These are phyloP conservation scores for Lodderomyces elongisporus DNA, from an alignment of 1,139 yeast species.

Conservation along the genomic window DNA sequence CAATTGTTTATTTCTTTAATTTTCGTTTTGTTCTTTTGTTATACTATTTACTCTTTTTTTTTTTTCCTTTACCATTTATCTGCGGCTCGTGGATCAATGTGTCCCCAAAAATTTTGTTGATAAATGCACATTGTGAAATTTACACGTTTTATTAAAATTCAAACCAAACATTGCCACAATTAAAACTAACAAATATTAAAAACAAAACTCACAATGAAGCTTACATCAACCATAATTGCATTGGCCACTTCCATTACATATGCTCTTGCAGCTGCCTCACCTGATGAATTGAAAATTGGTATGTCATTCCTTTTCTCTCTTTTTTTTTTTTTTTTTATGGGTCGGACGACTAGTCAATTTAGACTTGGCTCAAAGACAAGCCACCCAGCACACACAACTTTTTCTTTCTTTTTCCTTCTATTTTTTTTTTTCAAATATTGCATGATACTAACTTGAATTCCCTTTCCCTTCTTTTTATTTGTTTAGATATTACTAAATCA, in stretches of 20 bases:
- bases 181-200: neutral
- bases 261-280: slow-evolving; percentile 11
- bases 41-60: no score
- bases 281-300: slow-evolving; percentile 26
- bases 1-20: no score
- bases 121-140: neutral
- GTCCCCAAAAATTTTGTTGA: no score
- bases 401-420: no score
- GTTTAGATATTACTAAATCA: slow-evolving; percentile 24
- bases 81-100: no score
- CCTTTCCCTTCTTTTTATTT: neutral
- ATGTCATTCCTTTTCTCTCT: slow-evolving; percentile 12
- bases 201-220: slow-evolving; percentile 8
- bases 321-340: no score
- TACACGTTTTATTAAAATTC: neutral
- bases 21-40: no score
- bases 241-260: slow-evolving; percentile 7
- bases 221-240: slow-evolving; percentile 7
- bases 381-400: slow-evolving; percentile 8
- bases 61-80: no score
- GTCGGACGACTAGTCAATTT: neutral
- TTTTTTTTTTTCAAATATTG: no score
- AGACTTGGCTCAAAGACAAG: neutral
- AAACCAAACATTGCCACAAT: neutral
- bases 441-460: slow-evolving; percentile 4